A percentile compares a stretch with the other conserved stretches of the same genome.
These are phyloP conservation scores for Beta vulgaris DNA, from an alignment of 148 eudicot species.

Conservation along the genomic window DNA sequence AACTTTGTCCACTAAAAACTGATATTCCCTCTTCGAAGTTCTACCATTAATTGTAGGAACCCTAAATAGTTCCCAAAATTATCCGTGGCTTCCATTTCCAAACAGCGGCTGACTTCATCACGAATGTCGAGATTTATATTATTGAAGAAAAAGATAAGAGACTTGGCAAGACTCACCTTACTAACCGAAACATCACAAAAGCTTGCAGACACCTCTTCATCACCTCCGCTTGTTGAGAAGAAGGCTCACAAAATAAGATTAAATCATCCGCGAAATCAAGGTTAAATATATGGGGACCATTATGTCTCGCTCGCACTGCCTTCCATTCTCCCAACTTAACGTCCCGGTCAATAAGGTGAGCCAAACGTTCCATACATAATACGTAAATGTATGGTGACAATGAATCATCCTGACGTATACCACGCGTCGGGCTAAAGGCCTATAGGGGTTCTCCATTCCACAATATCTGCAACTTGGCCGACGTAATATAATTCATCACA, in stretches of 20 bases:
- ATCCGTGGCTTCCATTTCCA: background rate
- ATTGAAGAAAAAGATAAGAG: background rate
- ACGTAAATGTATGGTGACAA: background rate
- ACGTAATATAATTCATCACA: no score
- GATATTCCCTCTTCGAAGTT: background rate
- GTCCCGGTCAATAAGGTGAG: no score
- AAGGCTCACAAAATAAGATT: background rate
- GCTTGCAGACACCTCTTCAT: background rate
- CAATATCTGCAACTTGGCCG: background rate
- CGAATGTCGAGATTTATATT: background rate
- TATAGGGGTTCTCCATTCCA: background rate
- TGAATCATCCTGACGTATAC: background rate
- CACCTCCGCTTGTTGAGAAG: background rate
- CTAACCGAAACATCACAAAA: background rate
- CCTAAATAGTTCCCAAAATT: background rate
- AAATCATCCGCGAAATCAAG: background rate
- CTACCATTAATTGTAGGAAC: background rate
- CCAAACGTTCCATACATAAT: background rate
- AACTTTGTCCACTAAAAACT: background rate
- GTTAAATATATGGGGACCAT: background rate
- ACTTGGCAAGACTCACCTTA: background rate
- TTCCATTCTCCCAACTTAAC: no score
- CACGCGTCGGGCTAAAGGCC: background rate
- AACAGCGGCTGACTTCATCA: background rate
- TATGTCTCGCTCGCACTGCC: background rate